Conservation (phyloP, 75 land plant species). For the Ceratopteris richardii region DNA sequence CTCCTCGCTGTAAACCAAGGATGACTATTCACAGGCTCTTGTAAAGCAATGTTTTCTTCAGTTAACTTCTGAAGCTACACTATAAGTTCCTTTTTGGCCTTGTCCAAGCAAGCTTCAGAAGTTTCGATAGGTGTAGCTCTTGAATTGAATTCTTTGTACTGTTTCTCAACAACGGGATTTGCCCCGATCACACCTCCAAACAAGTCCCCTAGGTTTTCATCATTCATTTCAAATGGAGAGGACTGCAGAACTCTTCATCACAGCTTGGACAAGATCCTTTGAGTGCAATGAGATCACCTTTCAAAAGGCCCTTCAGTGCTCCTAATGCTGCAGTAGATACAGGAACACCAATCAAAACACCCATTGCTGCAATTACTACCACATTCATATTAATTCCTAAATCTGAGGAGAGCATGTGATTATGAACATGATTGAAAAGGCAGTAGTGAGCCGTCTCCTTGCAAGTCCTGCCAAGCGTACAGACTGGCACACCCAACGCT, state of each 20-base stretch:
- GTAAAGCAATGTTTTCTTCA: conserved; percentile 23
- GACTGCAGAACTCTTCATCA: conserved; percentile 27
- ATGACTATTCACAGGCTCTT: conserved; percentile 10
- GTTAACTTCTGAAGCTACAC: conserved; percentile 17
- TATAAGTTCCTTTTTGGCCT: conserved; percentile 21
- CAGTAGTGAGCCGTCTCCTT: too few species aligned
- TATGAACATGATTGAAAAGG: too few species aligned
- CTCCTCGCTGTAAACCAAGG: not conserved
- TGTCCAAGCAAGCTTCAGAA: conserved; percentile 20
- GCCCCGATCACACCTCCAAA: conserved; percentile 3
- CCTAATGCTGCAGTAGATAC: too few species aligned
- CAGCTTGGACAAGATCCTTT: too few species aligned
- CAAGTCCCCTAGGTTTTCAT: conserved; percentile 6
- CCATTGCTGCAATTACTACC: too few species aligned
- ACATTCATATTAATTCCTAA: too few species aligned
- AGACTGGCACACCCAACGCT: too few species aligned
- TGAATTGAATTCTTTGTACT: not conserved
- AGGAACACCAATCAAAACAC: too few species aligned
- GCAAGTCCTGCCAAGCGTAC: too few species aligned
- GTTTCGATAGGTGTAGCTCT: not conserved
- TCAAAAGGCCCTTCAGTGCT: too few species aligned
- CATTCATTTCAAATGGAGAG: conserved; percentile 12
- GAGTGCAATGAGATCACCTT: too few species aligned
- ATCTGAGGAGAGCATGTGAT: too few species aligned
- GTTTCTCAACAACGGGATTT: not conserved